Conservation (phyloP, 805 yeast genomes). For the Candida silvicultrix region DNA sequence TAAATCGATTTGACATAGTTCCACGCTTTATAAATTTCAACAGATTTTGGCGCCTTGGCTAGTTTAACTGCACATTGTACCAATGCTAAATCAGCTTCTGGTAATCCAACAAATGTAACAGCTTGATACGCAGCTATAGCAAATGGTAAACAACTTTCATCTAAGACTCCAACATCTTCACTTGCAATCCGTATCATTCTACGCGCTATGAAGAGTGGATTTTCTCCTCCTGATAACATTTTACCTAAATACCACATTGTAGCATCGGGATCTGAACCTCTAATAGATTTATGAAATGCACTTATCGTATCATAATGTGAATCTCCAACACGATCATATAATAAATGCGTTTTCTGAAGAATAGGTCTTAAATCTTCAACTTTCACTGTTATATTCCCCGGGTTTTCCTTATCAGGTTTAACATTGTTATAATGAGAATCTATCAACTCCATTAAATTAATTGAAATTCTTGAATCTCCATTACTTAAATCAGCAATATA, state of each 20-base stretch:
- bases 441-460: slow-evolving; percentile 72
- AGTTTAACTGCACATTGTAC: slow-evolving; percentile 93
- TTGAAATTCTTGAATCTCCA: slow-evolving; percentile 85
- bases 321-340: slow-evolving; percentile 85
- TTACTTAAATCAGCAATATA: slow-evolving; percentile 68
- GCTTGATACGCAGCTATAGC: slow-evolving; percentile 84
- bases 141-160: slow-evolving; percentile 78
- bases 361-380: slow-evolving; percentile 29
- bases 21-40: slow-evolving; percentile 80
- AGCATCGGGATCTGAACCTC: slow-evolving; percentile 90
- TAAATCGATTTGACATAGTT: slow-evolving; percentile 55
- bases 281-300: slow-evolving; percentile 87
- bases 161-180: slow-evolving; percentile 88
- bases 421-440: slow-evolving; percentile 40
- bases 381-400: neutral
- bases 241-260: slow-evolving; percentile 79
- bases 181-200: slow-evolving; percentile 93
- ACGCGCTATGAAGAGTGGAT: slow-evolving; percentile 82
- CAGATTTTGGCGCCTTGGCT: slow-evolving; percentile 81
- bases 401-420: neutral
- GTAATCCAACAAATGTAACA: slow-evolving; percentile 85
- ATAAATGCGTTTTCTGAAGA: slow-evolving; percentile 45
- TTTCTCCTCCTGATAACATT: slow-evolving; percentile 93
- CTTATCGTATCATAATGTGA: slow-evolving; percentile 92
- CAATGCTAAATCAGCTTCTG: slow-evolving; percentile 83